Base-by-base conservation (phyloP, 495 filamentous ascomycete species). In the Lasiosphaeria ovina region DNA sequence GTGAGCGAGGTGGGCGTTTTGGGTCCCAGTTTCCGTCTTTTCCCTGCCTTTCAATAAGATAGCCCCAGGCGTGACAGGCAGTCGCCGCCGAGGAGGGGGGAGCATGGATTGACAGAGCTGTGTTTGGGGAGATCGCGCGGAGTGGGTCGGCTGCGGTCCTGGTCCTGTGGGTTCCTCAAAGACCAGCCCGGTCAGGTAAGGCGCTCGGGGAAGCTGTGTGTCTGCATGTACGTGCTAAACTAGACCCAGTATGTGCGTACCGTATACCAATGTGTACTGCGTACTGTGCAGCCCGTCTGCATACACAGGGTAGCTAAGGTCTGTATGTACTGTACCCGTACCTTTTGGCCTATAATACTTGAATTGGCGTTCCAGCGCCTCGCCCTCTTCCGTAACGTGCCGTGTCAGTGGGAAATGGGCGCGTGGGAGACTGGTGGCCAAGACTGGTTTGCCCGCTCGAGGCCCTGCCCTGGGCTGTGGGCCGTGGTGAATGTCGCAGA, bases 401-500 rank as follows among this genome's bases (percentile, higher is more conserved):
- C 53, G 62, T 60, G 48, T 53, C 54, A 51, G 35, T 40, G 31
- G 12, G 35, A 48, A 38, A 38, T 48, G 48, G 16, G 51, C 44
- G 44, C 12, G 44, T 47, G 44, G 44, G 44, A 47, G 12, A 47
- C 44, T 14, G 44, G 34, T 48, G 14, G 44, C 44, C 44, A 47
- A 47, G 44, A 1, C 44, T n/a, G 44, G 44, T 47, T 47, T 47
- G 44, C 44, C 44, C 44, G 44, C 44, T 42, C 38, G 8, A 42
- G 38, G 38, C 38, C 38, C 38, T 8, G 8, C 38, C 14, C 8
- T 42, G 14, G 14, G 38, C 38, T 42, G 38, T 59, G 58, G 62
- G 66, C 63, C 61, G 63, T 66, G 60, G 53, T 45, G 61, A 47
- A 61, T 57, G 66, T 61, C 62, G 63, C 63, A 64, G 66, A 69